Conservation (phyloP, 345 rosid species). For the Geranium brycei region DNA sequence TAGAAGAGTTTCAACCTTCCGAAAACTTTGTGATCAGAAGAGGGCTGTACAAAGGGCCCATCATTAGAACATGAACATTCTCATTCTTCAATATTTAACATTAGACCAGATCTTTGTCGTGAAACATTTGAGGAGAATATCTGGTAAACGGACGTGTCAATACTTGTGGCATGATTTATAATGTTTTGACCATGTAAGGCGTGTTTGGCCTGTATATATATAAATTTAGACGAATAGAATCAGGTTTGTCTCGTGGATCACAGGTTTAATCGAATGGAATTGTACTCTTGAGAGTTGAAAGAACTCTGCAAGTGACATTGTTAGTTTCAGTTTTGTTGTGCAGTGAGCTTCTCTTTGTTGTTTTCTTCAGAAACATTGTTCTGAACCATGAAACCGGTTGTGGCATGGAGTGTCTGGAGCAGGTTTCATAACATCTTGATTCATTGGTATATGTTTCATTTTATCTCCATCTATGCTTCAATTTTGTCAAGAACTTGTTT, state of each 20-base stretch:
- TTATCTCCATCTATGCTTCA: no score
- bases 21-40: conserved; percentile 66
- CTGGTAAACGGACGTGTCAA: conserved; percentile 6
- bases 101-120: neutral
- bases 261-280: conserved; percentile 11
- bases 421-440: no score
- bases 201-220: conserved; percentile 22
- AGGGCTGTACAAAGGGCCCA: conserved; percentile 62
- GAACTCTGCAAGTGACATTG: neutral
- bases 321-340: neutral
- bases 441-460: no score
- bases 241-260: conserved; percentile 13
- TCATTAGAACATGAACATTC: conserved; percentile 46
- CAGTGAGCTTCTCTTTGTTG: neutral
- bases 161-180: conserved; percentile 9
- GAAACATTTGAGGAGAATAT: conserved; percentile 2
- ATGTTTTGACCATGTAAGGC: conserved; percentile 16
- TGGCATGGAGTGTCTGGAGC: no score
- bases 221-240: conserved; percentile 5
- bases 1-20: conserved; percentile 73
- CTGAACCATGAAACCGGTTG: no score
- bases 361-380: neutral
- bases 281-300: neutral
- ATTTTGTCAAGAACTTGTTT: no score
- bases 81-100: conserved; percentile 3